Conservation (phyloP, 495 filamentous ascomycete genomes). For the Friedmanniomyces simplex region DNA sequence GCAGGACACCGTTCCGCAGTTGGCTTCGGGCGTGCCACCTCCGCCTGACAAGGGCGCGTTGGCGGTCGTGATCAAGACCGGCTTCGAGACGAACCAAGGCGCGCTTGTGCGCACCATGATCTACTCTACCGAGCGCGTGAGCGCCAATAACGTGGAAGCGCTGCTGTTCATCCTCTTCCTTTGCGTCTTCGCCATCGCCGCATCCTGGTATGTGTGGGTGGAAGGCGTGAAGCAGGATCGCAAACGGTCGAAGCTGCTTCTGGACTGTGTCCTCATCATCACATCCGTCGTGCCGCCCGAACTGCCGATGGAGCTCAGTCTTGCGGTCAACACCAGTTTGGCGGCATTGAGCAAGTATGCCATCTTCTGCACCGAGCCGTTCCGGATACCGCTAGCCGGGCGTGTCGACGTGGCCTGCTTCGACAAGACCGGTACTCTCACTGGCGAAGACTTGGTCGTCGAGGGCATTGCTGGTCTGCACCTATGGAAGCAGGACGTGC, state of each 20-base stretch:
- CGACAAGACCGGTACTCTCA: slow-evolving; percentile 96
- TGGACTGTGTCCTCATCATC: slow-evolving; percentile 95
- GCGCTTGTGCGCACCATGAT: slow-evolving; percentile 99
- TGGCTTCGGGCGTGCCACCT: slow-evolving; percentile 61
- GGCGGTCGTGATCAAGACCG: slow-evolving; percentile 92
- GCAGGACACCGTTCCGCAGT: slow-evolving; percentile 46
- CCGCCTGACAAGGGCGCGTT: slow-evolving; percentile 87
- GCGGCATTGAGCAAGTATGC: slow-evolving; percentile 87
- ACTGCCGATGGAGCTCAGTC: slow-evolving; percentile 92
- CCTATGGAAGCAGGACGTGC: slow-evolving; percentile 53
- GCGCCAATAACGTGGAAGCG: slow-evolving; percentile 91
- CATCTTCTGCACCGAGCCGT: slow-evolving; percentile 98
- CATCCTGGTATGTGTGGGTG: slow-evolving; percentile 99
- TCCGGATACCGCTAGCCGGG: slow-evolving; percentile 96
- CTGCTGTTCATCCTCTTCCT: slow-evolving; percentile 95
- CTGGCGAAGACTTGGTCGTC: slow-evolving; percentile 92
- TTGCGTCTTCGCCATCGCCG: slow-evolving; percentile 88
- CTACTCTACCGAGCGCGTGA: slow-evolving; percentile 96
- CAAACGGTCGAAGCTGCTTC: slow-evolving; percentile 90
- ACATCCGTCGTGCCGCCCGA: slow-evolving; percentile 97
- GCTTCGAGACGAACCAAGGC: slow-evolving; percentile 97
- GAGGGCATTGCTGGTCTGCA: slow-evolving; percentile 90
- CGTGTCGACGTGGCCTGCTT: slow-evolving; percentile 96
- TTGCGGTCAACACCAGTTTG: slow-evolving; percentile 98
- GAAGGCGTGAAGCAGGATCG: slow-evolving; percentile 88